A percentile compares a stretch with the other conserved stretches of the same genome.
phyloP scores from a whole-genome alignment of 1,139 yeast genomes.

The Sugiyamaella grinbergsii region DNA sequence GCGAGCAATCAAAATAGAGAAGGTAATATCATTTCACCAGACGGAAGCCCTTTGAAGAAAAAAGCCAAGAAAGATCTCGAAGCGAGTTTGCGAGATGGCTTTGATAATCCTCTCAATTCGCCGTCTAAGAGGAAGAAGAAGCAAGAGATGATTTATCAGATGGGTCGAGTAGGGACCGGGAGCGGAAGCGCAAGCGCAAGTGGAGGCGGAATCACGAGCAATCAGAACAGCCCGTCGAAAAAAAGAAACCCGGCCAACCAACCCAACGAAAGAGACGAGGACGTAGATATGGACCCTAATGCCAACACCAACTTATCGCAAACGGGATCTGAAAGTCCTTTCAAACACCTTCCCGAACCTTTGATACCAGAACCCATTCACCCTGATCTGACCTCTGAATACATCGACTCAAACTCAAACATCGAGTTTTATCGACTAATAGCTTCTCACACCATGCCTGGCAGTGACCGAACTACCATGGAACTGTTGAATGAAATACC shows the following conservation, averaged over 20 bases:
- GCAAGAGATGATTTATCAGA: slow-evolving; percentile 15
- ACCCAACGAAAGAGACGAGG: background rate
- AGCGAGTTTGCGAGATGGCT: slow-evolving; percentile 36
- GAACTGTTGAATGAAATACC: slow-evolving; percentile 32
- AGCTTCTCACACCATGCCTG: slow-evolving; percentile 13
- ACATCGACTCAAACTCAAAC: background rate
- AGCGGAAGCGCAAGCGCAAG: too few species aligned
- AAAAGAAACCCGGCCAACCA: background rate
- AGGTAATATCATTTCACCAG: slow-evolving; percentile 13
- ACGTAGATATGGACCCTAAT: too few species aligned
- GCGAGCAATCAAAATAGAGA: background rate
- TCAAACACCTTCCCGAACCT: background rate
- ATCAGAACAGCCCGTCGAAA: background rate
- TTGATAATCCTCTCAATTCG: slow-evolving; percentile 25
- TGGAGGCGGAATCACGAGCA: background rate
- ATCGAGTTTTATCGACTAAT: slow-evolving; percentile 14
- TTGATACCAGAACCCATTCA: background rate
- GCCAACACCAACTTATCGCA: too few species aligned
- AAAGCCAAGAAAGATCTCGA: slow-evolving; percentile 28
- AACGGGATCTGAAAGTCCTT: background rate
- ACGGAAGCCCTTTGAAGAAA: slow-evolving; percentile 23
- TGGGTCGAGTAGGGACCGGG: slow-evolving; percentile 2
- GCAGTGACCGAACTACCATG: slow-evolving; percentile 36
- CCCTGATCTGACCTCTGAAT: background rate
- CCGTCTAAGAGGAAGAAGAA: slow-evolving; percentile 23